Conservation (phyloP, 306 rosid genomes). For the Morella rubra region DNA sequence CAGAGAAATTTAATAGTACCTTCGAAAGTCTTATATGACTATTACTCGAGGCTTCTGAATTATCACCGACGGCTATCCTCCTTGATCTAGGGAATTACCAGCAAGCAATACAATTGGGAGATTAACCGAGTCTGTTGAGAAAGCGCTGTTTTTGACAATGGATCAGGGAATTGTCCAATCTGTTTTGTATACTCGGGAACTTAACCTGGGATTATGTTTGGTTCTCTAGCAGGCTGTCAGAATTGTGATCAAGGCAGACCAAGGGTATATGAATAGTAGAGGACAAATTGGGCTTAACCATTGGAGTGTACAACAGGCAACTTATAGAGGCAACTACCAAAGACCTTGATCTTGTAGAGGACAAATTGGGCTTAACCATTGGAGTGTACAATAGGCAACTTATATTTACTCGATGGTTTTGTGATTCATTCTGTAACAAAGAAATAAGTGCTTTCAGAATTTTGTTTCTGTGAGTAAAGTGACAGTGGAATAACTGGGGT, state of each 20-base stretch:
- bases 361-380: neutral
- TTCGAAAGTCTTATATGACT: neutral
- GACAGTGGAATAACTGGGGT: neutral
- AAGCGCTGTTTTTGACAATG: neutral
- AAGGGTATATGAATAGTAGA: neutral
- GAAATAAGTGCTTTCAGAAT: neutral
- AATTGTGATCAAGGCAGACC: constrained; percentile 1
- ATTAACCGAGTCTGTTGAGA: neutral
- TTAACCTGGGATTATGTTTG: neutral
- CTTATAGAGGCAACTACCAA: neutral
- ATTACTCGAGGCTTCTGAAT: neutral
- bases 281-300: neutral
- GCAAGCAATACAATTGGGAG: neutral
- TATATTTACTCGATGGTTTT: neutral
- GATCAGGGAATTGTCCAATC: neutral
- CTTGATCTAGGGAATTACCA: neutral
- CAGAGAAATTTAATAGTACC: neutral
- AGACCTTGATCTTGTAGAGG: neutral
- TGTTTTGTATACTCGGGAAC: neutral
- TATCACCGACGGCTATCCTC: neutral
- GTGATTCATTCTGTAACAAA: neutral
- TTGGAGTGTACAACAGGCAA: neutral
- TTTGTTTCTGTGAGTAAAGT: neutral
- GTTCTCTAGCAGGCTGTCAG: neutral
- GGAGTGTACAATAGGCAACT: neutral